These are phyloP conservation scores for Kuraishia piskuri DNA, from an alignment of 805 yeast genomes.

Conservation along the genomic window DNA sequence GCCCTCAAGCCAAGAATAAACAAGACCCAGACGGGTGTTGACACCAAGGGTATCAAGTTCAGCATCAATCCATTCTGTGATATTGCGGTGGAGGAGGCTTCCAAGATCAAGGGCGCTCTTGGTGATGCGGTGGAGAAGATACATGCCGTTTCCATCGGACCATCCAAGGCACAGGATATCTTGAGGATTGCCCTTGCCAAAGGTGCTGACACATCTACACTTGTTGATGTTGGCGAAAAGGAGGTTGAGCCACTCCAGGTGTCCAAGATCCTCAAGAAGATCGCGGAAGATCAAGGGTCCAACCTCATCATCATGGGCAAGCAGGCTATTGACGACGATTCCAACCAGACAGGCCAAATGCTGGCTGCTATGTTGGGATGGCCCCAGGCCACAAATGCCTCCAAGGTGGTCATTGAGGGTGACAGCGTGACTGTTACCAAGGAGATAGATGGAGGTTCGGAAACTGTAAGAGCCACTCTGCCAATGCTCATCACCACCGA, in stretches of 20 bases:
- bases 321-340: conserved; percentile 94
- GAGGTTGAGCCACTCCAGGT: conserved; percentile 78
- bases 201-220: conserved; percentile 84
- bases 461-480: conserved; percentile 63
- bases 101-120: conserved; percentile 61
- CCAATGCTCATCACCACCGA: conserved; percentile 91
- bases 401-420: conserved; percentile 60
- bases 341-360: conserved; percentile 95
- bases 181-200: conserved; percentile 87
- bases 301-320: conserved; percentile 88
- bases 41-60: conserved; percentile 84
- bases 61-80: conserved; percentile 96
- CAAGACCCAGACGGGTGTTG: conserved; percentile 75
- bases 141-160: conserved; percentile 90
- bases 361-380: conserved; percentile 87
- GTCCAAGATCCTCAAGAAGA: conserved; percentile 72
- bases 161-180: conserved; percentile 78
- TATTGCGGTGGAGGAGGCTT: conserved; percentile 91
- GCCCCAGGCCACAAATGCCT: conserved; percentile 97
- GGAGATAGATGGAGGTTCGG: conserved; percentile 95
- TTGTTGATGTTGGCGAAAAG: conserved; percentile 67
- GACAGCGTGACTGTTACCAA: conserved; percentile 62
- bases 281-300: conserved; percentile 60
- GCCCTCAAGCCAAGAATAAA: conserved; percentile 91
- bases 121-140: conserved; percentile 65